A percentile compares a stretch with the other conserved stretches of the same genome.
phyloP scores from a whole-genome alignment of 441 rosid genomes.

The Brassica hybrid region DNA sequence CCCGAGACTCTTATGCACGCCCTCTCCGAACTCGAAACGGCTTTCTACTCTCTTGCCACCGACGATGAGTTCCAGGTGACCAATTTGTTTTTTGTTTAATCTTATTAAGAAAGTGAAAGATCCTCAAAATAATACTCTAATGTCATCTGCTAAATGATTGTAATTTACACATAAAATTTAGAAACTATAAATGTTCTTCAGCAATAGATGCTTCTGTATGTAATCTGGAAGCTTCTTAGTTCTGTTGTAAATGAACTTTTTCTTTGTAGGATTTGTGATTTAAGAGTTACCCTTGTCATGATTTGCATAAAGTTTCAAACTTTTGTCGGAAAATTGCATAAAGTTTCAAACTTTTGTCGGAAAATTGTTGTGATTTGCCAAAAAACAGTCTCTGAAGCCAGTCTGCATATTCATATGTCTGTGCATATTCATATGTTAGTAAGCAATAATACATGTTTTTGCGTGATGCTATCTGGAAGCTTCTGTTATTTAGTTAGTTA shows the following conservation, averaged over 20 bases:
- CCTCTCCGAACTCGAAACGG: conserved; percentile 80
- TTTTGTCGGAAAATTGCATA: background rate
- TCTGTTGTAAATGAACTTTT: background rate
- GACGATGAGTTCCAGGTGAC: conserved; percentile 78
- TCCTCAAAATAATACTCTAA: background rate
- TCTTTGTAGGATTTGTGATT: background rate
- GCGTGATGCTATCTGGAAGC: background rate
- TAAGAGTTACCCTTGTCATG: background rate
- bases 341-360: background rate
- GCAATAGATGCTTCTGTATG: background rate
- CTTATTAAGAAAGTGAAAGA: background rate
- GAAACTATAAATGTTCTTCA: background rate
- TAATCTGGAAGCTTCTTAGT: background rate
- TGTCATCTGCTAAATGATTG: background rate
- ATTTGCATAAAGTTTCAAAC: background rate
- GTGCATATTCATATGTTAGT: background rate
- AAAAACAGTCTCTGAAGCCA: background rate
- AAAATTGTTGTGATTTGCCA: background rate
- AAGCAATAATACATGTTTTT: background rate
- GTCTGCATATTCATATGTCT: background rate
- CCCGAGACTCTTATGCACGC: conserved; percentile 94
- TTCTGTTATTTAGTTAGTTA: background rate
- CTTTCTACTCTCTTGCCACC: conserved; percentile 63
- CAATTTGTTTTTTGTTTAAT: background rate
- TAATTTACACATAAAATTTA: background rate